Evolutionary conservation across 768 basidiomycete species (phyloP), one percentile per base, ranked within the genome.

Genomic region (Boletus rubescentipes): DNA sequence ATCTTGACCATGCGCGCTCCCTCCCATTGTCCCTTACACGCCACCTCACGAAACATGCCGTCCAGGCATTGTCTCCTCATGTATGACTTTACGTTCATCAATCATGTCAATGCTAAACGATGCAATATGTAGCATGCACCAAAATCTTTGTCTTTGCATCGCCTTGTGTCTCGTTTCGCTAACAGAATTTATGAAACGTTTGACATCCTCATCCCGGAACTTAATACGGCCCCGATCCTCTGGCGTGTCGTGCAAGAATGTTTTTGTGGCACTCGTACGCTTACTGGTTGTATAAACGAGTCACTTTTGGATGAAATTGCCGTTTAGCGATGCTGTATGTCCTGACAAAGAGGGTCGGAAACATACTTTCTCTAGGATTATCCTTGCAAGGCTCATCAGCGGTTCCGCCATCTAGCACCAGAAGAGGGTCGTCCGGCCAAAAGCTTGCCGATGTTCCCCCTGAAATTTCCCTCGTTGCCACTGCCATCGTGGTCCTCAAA

Each of bases 191-290:
- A 83, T 51, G 63, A 69, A 16, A 63, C 67, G 2, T 90, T 85
- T 67, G 80, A 79, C 18, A 71, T 94, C 15, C 66, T 69, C 46
- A 83, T 85, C 7, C 91, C 93, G 5, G 89, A 91, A 64, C 71
- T 79, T 57, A 96, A 95, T 65, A 79, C 79, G 3, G 83, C 84
- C 9, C 87, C 88, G 2, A 70, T 93, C 18, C 75, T 93, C 34
- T 96, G 93, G 93, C 79, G 89, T 15, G 75, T 85, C 2, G 78
- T 87, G 20, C 67, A 62, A 36, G 79, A 83, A 52, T 75, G 76
- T 12, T 73, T 95, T 49, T 81, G 84, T 46, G 86, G 90, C 37
- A 85, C 84, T 51, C 89, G 93, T 95, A 72, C 45, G 92, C 81
- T 46, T 37, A 39, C 26, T 50, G 11, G 34, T 45, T 49, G n/a